Evolutionary conservation across 371 early-diverging fungal species (phyloP).

Genomic region (Mycotypha africana): DNA sequence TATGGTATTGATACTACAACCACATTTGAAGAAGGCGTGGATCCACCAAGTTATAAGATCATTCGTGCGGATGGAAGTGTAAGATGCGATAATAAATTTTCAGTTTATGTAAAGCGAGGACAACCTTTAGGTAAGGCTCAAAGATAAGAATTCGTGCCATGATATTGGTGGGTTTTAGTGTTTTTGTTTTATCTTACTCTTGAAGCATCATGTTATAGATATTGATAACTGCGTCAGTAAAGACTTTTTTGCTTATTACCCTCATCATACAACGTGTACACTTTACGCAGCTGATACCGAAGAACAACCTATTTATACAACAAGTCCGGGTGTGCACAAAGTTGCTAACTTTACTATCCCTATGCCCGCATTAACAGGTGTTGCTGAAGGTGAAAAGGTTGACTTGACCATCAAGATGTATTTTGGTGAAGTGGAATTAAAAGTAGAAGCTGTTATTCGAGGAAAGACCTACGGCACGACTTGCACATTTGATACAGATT

Average conservation of each 20-base stretch:
- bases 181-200: no score
- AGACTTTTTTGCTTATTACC: constrained; percentile 44
- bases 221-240: constrained; percentile 27
- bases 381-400: constrained; percentile 47
- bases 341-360: constrained; percentile 50
- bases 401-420: constrained; percentile 35
- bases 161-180: no score
- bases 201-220: constrained; percentile 6
- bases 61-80: constrained; percentile 45
- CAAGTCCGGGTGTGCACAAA: constrained; percentile 44
- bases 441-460: constrained; percentile 47
- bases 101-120: constrained; percentile 40
- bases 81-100: constrained; percentile 44
- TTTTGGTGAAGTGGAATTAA: constrained; percentile 44
- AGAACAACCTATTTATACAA: constrained; percentile 42
- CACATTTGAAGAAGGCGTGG: constrained; percentile 48
- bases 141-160: constrained; percentile 20
- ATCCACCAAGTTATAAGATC: constrained; percentile 45
- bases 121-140: constrained; percentile 26
- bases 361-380: constrained; percentile 47
- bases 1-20: constrained; percentile 59
- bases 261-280: constrained; percentile 46
- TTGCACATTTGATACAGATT: constrained; percentile 41
- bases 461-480: constrained; percentile 47
- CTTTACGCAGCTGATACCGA: constrained; percentile 48